A percentile compares a stretch with the other conserved stretches of the same genome.
These are phyloP conservation scores for Croton setiger DNA, from an alignment of 441 rosid species.

Conservation along the genomic window DNA sequence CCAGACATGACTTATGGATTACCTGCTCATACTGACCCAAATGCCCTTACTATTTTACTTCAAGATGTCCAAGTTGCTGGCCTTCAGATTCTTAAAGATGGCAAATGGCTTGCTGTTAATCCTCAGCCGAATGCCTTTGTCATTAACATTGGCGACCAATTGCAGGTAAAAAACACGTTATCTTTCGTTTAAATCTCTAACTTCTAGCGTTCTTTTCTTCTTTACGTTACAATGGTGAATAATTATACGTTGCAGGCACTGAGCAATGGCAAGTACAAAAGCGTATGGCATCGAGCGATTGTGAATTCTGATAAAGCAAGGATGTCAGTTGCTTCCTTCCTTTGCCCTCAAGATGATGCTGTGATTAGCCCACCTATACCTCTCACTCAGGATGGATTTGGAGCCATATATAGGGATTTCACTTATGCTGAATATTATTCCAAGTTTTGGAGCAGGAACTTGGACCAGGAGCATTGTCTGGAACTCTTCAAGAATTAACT, in stretches of 20 bases:
- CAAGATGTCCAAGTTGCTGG: constrained; percentile 43
- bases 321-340: constrained; percentile 48
- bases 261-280: constrained; percentile 48
- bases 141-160: constrained; percentile 56
- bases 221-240: too few relatives aligned
- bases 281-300: constrained; percentile 49
- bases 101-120: constrained; percentile 46
- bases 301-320: constrained; percentile 40
- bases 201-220: too few relatives aligned
- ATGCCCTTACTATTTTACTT: constrained; percentile 46
- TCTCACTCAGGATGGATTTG: constrained; percentile 22
- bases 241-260: constrained; percentile 36
- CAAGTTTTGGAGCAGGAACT: constrained; percentile 39
- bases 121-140: constrained; percentile 49
- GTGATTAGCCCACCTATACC: constrained; percentile 29
- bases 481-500: constrained; percentile 36
- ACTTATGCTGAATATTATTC: constrained; percentile 34
- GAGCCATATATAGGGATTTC: constrained; percentile 28
- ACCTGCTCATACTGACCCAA: constrained; percentile 49
- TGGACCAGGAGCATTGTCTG: constrained; percentile 34
- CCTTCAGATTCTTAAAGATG: constrained; percentile 43
- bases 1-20: constrained; percentile 52
- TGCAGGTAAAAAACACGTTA: too few relatives aligned
- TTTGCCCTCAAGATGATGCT: constrained; percentile 44
- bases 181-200: too few relatives aligned